Evolutionary conservation across 257 asterid species (phyloP).

Genomic region (Primulina huaijiensis): DNA sequence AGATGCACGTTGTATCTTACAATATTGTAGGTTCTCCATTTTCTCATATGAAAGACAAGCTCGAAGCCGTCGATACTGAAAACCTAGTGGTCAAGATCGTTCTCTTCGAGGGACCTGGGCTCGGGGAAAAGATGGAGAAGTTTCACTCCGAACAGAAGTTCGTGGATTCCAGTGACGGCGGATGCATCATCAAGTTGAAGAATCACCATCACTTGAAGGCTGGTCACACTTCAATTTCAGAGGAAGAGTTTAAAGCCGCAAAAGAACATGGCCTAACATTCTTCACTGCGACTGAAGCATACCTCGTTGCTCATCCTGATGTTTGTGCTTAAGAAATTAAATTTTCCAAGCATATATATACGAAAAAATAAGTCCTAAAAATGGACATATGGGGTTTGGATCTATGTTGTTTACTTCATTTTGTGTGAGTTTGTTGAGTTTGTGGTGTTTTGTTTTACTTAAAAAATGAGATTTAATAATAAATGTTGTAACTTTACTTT

Average conservation of each 20-base stretch:
- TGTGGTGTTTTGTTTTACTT: too few relatives aligned
- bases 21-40: too few relatives aligned
- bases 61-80: neutral
- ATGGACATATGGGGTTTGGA: too few relatives aligned
- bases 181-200: neutral
- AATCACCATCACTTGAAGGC: neutral
- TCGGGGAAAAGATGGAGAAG: neutral
- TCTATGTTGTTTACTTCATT: too few relatives aligned
- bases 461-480: too few relatives aligned
- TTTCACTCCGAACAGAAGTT: neutral
- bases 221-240: neutral
- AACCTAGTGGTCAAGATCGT: neutral
- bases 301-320: slow-evolving; percentile 7
- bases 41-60: neutral
- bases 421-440: too few relatives aligned
- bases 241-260: slow-evolving; percentile 3
- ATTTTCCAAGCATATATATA: too few relatives aligned
- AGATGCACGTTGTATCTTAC: too few relatives aligned
- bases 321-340: slow-evolving; percentile 1
- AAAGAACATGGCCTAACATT: neutral
- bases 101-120: neutral
- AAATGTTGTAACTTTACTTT: too few relatives aligned
- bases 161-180: slow-evolving; percentile 1
- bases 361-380: too few relatives aligned
- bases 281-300: neutral